phyloP scores from a whole-genome alignment of 495 filamentous ascomycete species.

The Penicillium coffeae region DNA sequence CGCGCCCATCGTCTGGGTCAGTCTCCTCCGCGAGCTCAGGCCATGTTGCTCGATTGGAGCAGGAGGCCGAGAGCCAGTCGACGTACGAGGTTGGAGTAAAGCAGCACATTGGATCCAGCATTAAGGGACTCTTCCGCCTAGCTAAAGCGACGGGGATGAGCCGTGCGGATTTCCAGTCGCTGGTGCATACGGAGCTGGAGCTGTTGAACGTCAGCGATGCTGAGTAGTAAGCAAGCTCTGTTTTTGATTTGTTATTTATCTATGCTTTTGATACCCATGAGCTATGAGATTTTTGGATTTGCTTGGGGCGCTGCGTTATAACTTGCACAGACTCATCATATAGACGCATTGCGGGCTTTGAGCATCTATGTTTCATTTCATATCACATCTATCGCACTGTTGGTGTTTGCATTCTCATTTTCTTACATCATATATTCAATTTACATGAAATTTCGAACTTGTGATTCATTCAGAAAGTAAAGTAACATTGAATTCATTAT shows the following conservation, averaged over 20 bases:
- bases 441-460: too few relatives aligned
- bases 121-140: constrained; percentile 84
- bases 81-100: constrained; percentile 76
- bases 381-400: neutral
- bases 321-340: constrained; percentile 9
- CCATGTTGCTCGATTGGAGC: constrained; percentile 63
- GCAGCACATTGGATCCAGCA: constrained; percentile 81
- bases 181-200: constrained; percentile 78
- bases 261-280: constrained; percentile 24
- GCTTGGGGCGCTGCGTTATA: constrained; percentile 2
- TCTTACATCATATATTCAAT: too few relatives aligned
- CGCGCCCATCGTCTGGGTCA: constrained; percentile 42
- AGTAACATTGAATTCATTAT: too few relatives aligned
- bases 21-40: constrained; percentile 55
- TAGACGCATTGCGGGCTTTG: constrained; percentile 12
- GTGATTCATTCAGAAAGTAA: too few relatives aligned
- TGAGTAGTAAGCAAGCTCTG: constrained; percentile 36
- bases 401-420: neutral
- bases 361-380: neutral
- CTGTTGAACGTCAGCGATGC: constrained; percentile 72
- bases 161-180: constrained; percentile 73
- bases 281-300: constrained; percentile 13
- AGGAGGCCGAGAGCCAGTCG: constrained; percentile 58
- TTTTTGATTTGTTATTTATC: constrained; percentile 1
- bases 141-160: constrained; percentile 78